These are phyloP conservation scores for Microbotryum scabiosae DNA, from an alignment of 1,284 basidiomycete genomes.

Conservation along the genomic window DNA sequence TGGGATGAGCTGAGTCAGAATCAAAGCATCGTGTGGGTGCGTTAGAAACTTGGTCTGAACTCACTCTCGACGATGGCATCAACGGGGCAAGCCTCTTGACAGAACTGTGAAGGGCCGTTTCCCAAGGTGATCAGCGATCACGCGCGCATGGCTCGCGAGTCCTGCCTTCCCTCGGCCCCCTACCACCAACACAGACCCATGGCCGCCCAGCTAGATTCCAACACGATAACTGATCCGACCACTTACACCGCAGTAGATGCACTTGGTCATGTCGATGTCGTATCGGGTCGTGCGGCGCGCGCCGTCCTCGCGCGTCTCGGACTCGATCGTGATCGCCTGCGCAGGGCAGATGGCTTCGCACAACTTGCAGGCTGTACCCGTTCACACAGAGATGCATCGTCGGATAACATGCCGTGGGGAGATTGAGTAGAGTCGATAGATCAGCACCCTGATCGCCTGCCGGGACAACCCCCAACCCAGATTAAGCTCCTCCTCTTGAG, in stretches of 20 bases:
- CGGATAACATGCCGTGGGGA: neutral
- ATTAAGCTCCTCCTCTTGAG: conserved; percentile 7
- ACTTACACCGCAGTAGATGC: conserved; percentile 69
- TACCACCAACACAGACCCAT: neutral
- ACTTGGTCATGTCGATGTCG: conserved; percentile 87
- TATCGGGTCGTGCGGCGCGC: conserved; percentile 96
- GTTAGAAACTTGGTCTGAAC: conserved; percentile 39
- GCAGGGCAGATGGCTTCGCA: conserved; percentile 99
- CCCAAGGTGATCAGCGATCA: neutral
- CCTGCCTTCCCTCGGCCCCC: neutral
- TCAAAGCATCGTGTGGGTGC: neutral
- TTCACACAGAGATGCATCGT: neutral
- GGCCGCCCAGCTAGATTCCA: conserved; percentile 60
- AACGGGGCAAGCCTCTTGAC: conserved; percentile 96
- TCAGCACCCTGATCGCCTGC: neutral
- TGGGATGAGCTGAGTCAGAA: neutral
- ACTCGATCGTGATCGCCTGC: conserved; percentile 99
- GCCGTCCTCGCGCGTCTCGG: conserved; percentile 89
- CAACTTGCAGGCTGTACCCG: conserved; percentile 77
- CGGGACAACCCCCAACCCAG: too few relatives aligned
- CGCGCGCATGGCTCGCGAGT: too few relatives aligned
- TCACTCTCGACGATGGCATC: conserved; percentile 98
- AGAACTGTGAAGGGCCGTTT: conserved; percentile 22
- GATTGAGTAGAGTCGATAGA: neutral
- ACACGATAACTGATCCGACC: conserved; percentile 7